Conservation (phyloP, 257 asterid genomes). For the Paulownia fortunei region DNA sequence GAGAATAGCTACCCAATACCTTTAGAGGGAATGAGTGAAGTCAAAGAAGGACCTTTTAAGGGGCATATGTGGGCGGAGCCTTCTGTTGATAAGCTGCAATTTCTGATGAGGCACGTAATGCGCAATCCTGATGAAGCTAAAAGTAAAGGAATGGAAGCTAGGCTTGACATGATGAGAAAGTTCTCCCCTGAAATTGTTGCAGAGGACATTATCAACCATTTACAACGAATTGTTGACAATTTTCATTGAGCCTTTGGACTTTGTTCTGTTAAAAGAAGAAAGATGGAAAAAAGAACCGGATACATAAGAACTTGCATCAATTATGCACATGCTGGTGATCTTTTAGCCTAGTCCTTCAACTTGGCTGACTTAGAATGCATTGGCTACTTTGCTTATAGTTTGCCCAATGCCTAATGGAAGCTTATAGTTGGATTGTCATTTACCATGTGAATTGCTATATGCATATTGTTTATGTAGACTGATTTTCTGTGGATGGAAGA, state of each 20-base stretch:
- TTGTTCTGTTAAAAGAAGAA: neutral
- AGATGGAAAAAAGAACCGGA: too few species aligned
- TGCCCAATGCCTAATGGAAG: too few species aligned
- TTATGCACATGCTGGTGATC: too few species aligned
- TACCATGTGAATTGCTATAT: too few species aligned
- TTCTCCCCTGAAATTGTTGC: slow-evolving; percentile 76
- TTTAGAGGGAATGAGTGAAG: slow-evolving; percentile 65
- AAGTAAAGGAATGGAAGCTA: slow-evolving; percentile 66
- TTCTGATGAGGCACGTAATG: slow-evolving; percentile 61
- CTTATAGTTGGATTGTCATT: too few species aligned
- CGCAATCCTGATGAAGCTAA: slow-evolving; percentile 54
- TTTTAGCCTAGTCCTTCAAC: too few species aligned
- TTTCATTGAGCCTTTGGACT: neutral
- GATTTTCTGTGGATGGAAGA: too few species aligned
- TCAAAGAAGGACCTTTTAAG: slow-evolving; percentile 70
- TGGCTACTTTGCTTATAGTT: too few species aligned
- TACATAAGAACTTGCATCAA: too few species aligned
- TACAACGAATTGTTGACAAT: slow-evolving; percentile 40
- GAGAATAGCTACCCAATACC: slow-evolving; percentile 75
- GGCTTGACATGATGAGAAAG: slow-evolving; percentile 65
- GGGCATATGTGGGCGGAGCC: slow-evolving; percentile 96
- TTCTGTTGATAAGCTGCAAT: slow-evolving; percentile 57
- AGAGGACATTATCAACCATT: slow-evolving; percentile 49
- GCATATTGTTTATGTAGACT: too few species aligned
- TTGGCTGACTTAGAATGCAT: too few species aligned